A percentile compares a stretch with the other conserved stretches of the same genome.
phyloP scores from a whole-genome alignment of 208 protist species.

The Leptomonas pyrrhocoris region DNA sequence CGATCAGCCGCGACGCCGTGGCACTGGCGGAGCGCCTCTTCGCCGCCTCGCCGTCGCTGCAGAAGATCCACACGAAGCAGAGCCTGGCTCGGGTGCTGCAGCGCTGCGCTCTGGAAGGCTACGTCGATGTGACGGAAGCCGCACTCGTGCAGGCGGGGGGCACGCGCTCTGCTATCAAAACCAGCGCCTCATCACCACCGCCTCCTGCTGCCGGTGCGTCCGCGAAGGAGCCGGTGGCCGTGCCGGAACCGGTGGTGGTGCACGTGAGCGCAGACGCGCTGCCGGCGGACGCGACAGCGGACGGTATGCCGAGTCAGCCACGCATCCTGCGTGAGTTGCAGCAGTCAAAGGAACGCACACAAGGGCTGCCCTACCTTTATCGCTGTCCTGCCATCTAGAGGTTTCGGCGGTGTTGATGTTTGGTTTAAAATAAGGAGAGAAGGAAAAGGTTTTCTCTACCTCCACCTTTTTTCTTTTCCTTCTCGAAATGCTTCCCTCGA shows the following conservation, averaged over 20 bases:
- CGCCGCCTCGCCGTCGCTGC: constrained; percentile 72
- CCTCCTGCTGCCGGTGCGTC: background rate
- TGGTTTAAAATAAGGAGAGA: background rate
- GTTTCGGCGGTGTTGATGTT: background rate
- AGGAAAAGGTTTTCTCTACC: background rate
- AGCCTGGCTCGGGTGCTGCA: constrained; percentile 85
- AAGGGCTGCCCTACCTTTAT: constrained; percentile 92
- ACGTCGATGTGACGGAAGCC: constrained; percentile 49
- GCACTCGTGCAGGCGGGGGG: constrained; percentile 21
- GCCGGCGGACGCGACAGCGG: constrained; percentile 9
- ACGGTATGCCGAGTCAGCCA: constrained; percentile 3
- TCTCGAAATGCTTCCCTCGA: background rate
- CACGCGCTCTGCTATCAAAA: background rate
- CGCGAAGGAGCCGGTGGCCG: constrained; percentile 23
- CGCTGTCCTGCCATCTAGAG: constrained; percentile 89
- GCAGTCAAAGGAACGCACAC: constrained; percentile 82
- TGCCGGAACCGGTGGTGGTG: constrained; percentile 49
- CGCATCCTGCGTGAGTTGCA: constrained; percentile 78
- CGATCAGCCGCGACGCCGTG: constrained; percentile 81
- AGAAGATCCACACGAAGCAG: constrained; percentile 88
- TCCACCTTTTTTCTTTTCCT: background rate
- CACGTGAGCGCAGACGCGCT: constrained; percentile 55
- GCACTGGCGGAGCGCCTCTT: constrained; percentile 87
- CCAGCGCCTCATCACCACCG: background rate
- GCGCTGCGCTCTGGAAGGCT: constrained; percentile 64